Evolutionary conservation across 1,284 basidiomycete genomes (phyloP), one percentile per base, ranked within the genome.

Genomic region (Rhodotorula sp.): DNA sequence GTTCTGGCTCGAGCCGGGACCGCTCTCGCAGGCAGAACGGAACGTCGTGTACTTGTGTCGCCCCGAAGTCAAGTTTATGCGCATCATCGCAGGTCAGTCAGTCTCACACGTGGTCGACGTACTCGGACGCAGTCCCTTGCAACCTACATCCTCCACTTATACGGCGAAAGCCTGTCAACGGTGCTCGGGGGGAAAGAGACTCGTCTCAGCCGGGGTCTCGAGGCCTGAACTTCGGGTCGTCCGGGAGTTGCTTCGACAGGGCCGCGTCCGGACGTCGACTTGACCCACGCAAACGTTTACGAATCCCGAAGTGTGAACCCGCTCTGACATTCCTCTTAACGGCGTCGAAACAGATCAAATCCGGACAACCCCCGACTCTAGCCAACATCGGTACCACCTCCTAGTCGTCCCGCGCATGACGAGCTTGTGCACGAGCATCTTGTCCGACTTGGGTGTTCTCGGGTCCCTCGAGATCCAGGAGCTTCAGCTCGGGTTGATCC

Each of bases 1-100:
- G 91, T 97, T 97, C 82, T 99, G 97, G 97, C 88, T 99, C 39
- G 97, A 99, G 82, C 80, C 88, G 14, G 93, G 93, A 43, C 89
- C 91, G 16, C 83, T 97, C 66, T 71, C 80, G 58, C 87, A 88
- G 57, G 91, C 92, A 1, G 87, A 95, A 5, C 88, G 91, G 47
- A 96, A 94, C 76, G 88, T 99, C 72, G 88, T 99, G 29, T 99
- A 97, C 83, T 87, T 99, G 23, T 97, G 92, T 81, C 87, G 94
- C 43, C 93, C 97, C 3, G 87, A 88, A 77, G 90, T 95, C 72
- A 89, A 87, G 75, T 89, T 90, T 82, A 89, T 95, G 82, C 91
- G 90, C 81, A 89, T 92, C 70, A 91, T 99, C 72, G 92, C 95
- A 77, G 91, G 95, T 95, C 1, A 15, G 58, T 39, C 29, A 6